Evolutionary conservation across 805 yeast genomes (phyloP), one percentile per base, ranked within the genome.

Genomic region (Wickerhamiella hasegawae): DNA sequence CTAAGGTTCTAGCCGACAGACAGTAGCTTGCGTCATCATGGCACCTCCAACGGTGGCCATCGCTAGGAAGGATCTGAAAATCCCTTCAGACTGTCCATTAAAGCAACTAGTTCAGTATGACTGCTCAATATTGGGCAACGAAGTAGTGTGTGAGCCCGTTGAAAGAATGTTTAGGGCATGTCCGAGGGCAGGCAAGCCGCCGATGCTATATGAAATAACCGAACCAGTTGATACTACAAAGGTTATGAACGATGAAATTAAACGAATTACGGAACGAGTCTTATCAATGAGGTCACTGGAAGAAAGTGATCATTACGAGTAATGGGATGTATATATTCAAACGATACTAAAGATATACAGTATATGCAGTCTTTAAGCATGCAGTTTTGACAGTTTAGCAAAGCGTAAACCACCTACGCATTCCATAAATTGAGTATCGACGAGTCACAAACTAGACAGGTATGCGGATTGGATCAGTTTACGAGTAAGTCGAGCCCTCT

Each of bases 401-500:
- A 21, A 21, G 24, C 6, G 24, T 8, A 21, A 11, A 6, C 11
- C 12, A n/a, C 8, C 12, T 26, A n/a, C 6, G 29, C 12, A 26
- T 6, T 26, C 15, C 12, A 26, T 26, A 15, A 6, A 19, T 32
- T 47, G 58, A n/a, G n/a, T n/a, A n/a, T n/a, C n/a, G n/a, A n/a
- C n/a, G n/a, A n/a, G n/a, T n/a, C n/a, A n/a, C n/a, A n/a, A n/a
- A n/a, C n/a, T n/a, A n/a, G n/a, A n/a, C n/a, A n/a, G n/a, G n/a
- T n/a, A n/a, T n/a, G n/a, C n/a, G n/a, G n/a, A n/a, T n/a, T 26
- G 9, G 14, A 9, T 26, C 15, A 8, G 14, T 26, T 14, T 26
- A 28, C 24, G 32, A 31, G 48, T 74, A 81, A 10, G 75, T 71
- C 25, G 77, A 59, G 8, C 96, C 96, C 62, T 90, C 99, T 9